Base-by-base conservation (phyloP, 257 asterid genomes). In the Fraxinus quadrangulata region DNA sequence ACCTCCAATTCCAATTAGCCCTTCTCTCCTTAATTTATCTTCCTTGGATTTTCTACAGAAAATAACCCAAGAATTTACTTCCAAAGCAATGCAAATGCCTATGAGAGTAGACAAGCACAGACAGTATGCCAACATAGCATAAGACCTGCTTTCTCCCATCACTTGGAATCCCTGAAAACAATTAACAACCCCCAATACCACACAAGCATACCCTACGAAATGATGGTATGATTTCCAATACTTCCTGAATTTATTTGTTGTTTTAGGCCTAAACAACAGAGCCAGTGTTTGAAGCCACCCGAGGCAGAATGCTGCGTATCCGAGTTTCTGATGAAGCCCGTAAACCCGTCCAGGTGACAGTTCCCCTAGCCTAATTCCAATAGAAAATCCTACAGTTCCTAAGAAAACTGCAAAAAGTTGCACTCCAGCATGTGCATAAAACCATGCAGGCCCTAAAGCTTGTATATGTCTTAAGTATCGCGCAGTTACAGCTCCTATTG, bases 161-260 rank as follows among this genome's bases (percentile, higher is more conserved):
- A 82, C 89, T 31, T 92, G 94, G 31, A 95, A 91, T 36, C 99
- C 99, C 73, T 93, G 94, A 69, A 93, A 91, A 14, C 91, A 92
- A 75, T 95, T 95, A 49, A 95, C 94, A 19, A 90, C 84, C 1
- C 98, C 99, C 24, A 95, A 74, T 3, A 93, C 83, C 6, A 91
- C 95, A 81, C 99, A 93, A 0, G 88, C 96, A 77, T 95, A 95
- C 5, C 99, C 99, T 4, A 93, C 99, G 75, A 95, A 87, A 56
- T 93, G 99, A 39, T 95, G 99, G 71, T 95, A 95, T 0, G 99
- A 95, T 74, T 95, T 95, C 99, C 99, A 95, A 12, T 95, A 95
- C 67, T 87, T 91, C 68, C 99, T 80, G 21, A 87, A 91, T 49
- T 89, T 91, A 70, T 95, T 77, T 10, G 98, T 95, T 6, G 97